phyloP scores from a whole-genome alignment of 2,329 filamentous ascomycete genomes.

The Neonectria sp. region DNA sequence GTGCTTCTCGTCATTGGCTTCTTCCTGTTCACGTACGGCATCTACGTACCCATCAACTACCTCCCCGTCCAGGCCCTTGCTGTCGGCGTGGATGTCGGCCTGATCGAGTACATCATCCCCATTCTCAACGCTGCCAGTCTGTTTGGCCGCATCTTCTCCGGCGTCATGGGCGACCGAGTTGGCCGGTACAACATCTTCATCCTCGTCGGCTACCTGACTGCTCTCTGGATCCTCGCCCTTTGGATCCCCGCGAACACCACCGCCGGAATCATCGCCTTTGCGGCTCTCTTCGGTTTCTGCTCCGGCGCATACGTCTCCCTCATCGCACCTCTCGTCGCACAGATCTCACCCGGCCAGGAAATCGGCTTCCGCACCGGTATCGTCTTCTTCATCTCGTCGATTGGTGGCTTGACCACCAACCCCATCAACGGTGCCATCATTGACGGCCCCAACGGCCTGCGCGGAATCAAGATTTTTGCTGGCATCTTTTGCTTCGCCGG shows the following conservation, averaged over 20 bases:
- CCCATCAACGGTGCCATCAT: slow-evolving; percentile 69
- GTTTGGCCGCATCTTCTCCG: slow-evolving; percentile 55
- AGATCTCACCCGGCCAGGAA: slow-evolving; percentile 52
- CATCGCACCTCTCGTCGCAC: slow-evolving; percentile 57
- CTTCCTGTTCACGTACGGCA: slow-evolving; percentile 53
- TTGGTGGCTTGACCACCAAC: slow-evolving; percentile 70
- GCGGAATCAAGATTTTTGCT: slow-evolving; percentile 56
- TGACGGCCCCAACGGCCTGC: slow-evolving; percentile 47
- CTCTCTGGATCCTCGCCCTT: slow-evolving; percentile 58
- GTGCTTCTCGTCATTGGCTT: slow-evolving; percentile 50
- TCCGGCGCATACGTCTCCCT: slow-evolving; percentile 61
- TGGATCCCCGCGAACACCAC: slow-evolving; percentile 56
- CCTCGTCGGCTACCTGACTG: slow-evolving; percentile 61
- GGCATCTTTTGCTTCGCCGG: slow-evolving; percentile 42
- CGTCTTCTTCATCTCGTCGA: slow-evolving; percentile 66
- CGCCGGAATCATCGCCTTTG: slow-evolving; percentile 54
- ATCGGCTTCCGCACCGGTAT: slow-evolving; percentile 54
- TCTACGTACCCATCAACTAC: slow-evolving; percentile 57
- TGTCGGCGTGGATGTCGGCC: slow-evolving; percentile 45
- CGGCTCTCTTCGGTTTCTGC: slow-evolving; percentile 59
- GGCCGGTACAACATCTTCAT: slow-evolving; percentile 62
- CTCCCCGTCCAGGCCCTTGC: slow-evolving; percentile 51
- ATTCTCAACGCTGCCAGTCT: slow-evolving; percentile 58
- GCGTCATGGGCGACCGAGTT: slow-evolving; percentile 53
- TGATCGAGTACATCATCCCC: slow-evolving; percentile 55